These are phyloP conservation scores for Ephemerocybe angulata DNA, from an alignment of 768 basidiomycete species.

Conservation along the genomic window DNA sequence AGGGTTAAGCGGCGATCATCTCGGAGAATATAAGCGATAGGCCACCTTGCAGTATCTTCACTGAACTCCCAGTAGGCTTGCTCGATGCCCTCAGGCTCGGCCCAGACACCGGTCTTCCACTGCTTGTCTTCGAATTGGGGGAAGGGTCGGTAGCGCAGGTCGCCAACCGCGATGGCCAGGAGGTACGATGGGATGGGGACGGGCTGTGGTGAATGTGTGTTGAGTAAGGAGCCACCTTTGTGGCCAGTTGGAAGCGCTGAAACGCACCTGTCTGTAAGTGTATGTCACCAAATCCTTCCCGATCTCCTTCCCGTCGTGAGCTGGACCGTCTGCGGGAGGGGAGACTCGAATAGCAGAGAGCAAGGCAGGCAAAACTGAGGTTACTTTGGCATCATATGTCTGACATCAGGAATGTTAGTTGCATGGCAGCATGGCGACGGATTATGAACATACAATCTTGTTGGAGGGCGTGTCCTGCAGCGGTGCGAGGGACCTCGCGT, in stretches of 20 bases:
- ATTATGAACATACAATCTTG: slow-evolving; percentile 58
- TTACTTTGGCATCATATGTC: slow-evolving; percentile 83
- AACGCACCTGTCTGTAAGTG: slow-evolving; percentile 67
- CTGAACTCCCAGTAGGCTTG: slow-evolving; percentile 83
- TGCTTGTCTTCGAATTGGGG: slow-evolving; percentile 73
- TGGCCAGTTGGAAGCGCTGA: neutral
- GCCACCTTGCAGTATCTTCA: slow-evolving; percentile 77
- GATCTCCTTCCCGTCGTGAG: slow-evolving; percentile 69
- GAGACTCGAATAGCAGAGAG: slow-evolving; percentile 80
- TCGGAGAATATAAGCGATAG: neutral
- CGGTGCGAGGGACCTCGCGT: slow-evolving; percentile 76
- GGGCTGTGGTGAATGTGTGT: slow-evolving; percentile 41
- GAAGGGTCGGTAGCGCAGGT: slow-evolving; percentile 75
- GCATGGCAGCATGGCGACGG: neutral
- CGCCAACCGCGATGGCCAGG: slow-evolving; percentile 73
- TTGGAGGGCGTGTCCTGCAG: slow-evolving; percentile 87
- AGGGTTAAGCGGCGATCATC: neutral
- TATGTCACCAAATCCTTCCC: slow-evolving; percentile 76
- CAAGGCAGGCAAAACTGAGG: slow-evolving; percentile 78
- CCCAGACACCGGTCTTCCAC: slow-evolving; percentile 84
- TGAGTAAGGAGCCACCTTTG: neutral
- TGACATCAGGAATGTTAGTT: slow-evolving; percentile 20
- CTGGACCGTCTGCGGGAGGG: slow-evolving; percentile 65
- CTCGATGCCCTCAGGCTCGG: slow-evolving; percentile 57
- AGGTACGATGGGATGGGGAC: slow-evolving; percentile 88